These are phyloP conservation scores for Jacaranda mimosifolia DNA, from an alignment of 257 asterid species.

Conservation along the genomic window DNA sequence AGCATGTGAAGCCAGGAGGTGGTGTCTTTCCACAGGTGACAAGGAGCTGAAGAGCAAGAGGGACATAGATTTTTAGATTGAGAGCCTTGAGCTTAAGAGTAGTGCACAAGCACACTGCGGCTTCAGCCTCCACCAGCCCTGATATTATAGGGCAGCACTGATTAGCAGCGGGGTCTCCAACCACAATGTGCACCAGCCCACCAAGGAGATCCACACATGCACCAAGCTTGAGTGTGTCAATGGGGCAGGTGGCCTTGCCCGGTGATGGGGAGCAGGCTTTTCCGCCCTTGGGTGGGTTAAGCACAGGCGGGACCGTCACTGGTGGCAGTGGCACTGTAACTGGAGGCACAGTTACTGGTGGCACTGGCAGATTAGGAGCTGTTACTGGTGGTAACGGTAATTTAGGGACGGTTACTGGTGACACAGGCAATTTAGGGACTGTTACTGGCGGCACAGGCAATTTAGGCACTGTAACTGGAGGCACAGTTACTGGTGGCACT, in stretches of 20 bases:
- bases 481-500: too few species aligned
- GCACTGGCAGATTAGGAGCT: too few species aligned
- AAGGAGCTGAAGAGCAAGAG: constrained; percentile 79
- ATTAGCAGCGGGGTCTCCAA: constrained; percentile 78
- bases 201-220: constrained; percentile 89
- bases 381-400: constrained; percentile 24
- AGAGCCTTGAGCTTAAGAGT: constrained; percentile 73
- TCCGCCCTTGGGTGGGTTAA: constrained; percentile 31
- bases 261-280: constrained; percentile 41
- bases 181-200: constrained; percentile 70
- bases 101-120: constrained; percentile 86
- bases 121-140: constrained; percentile 73
- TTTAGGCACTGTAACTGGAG: too few species aligned
- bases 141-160: constrained; percentile 77
- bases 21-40: constrained; percentile 82
- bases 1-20: constrained; percentile 92
- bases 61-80: constrained; percentile 63
- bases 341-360: too few species aligned
- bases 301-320: constrained; percentile 33
- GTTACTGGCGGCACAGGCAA: too few species aligned
- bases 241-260: constrained; percentile 60
- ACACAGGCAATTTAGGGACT: constrained; percentile 30
- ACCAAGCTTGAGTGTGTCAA: constrained; percentile 76
- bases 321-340: too few species aligned
- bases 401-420: constrained; percentile 28